Conservation (phyloP, 1,284 basidiomycete species). For the Marasmius oreades region DNA sequence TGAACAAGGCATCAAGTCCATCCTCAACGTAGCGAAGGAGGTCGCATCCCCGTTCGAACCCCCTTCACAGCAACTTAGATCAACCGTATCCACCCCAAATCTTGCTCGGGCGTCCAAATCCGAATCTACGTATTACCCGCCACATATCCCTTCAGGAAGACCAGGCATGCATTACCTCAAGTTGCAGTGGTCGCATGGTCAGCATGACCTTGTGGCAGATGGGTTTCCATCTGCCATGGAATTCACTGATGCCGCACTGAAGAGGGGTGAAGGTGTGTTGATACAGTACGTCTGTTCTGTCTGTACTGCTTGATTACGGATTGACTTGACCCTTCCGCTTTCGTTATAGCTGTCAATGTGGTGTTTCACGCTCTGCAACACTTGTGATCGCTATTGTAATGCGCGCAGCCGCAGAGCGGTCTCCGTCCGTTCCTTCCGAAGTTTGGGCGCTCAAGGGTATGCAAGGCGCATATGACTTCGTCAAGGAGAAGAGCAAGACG, state of each 20-base stretch:
- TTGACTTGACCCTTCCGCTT: conserved; percentile 17
- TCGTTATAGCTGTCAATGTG: conserved; percentile 91
- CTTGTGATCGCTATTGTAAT: conserved; percentile 93
- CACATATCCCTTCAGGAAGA: conserved; percentile 60
- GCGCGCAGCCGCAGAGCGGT: conserved; percentile 80
- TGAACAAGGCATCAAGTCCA: conserved; percentile 73
- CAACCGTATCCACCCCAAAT: conserved; percentile 67
- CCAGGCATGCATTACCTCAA: conserved; percentile 89
- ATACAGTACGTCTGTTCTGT: conserved; percentile 69
- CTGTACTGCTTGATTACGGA: conserved; percentile 9
- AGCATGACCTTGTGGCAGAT: conserved; percentile 76
- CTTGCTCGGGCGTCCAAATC: conserved; percentile 38
- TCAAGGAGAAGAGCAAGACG: conserved; percentile 86
- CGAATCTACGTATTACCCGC: conserved; percentile 56
- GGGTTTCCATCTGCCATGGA: conserved; percentile 79
- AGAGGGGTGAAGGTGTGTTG: conserved; percentile 74
- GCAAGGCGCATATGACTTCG: conserved; percentile 91
- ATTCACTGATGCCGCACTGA: conserved; percentile 76
- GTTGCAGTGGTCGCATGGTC: conserved; percentile 92
- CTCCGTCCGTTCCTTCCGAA: conserved; percentile 64
- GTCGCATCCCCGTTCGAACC: conserved; percentile 76
- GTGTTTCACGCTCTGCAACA: conserved; percentile 92
- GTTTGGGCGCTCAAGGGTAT: conserved; percentile 82
- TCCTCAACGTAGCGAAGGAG: conserved; percentile 96
- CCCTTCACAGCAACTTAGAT: conserved; percentile 43